These are phyloP conservation scores for Tricholoma bakamatsutake DNA, from an alignment of 768 basidiomycete genomes.

Conservation along the genomic window DNA sequence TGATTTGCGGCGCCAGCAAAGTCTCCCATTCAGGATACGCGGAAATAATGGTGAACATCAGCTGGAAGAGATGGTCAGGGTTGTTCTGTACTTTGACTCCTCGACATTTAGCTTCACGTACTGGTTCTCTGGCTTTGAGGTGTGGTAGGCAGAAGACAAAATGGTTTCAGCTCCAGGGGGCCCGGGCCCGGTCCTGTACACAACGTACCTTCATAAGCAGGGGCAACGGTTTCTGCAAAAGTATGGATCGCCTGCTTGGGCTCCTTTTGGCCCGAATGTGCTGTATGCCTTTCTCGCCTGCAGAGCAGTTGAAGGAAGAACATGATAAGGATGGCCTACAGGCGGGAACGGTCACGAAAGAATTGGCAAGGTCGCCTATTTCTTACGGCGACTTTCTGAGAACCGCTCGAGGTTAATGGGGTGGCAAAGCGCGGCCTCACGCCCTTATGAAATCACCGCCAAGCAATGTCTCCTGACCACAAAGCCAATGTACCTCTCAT, in stretches of 20 bases:
- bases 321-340: too few relatives aligned
- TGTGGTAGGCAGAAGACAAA: background rate
- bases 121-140: conserved; percentile 67
- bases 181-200: conserved; percentile 7
- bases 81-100: conserved; percentile 92
- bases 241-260: conserved; percentile 91
- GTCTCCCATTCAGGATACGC: conserved; percentile 68
- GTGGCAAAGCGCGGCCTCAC: too few relatives aligned
- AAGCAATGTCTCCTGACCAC: too few relatives aligned
- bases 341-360: too few relatives aligned
- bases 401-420: too few relatives aligned
- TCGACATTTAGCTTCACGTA: conserved; percentile 84
- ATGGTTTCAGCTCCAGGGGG: conserved; percentile 10
- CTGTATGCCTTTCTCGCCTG: conserved; percentile 67
- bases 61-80: conserved; percentile 70
- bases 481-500: too few relatives aligned
- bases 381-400: too few relatives aligned
- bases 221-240: conserved; percentile 74
- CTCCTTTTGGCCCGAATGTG: conserved; percentile 69
- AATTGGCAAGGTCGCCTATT: too few relatives aligned
- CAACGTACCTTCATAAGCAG: conserved; percentile 67
- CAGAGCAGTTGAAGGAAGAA: too few relatives aligned
- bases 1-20: conserved; percentile 68
- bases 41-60: conserved; percentile 69
- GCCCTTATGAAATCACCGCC: too few relatives aligned